phyloP scores from a whole-genome alignment of 2,329 filamentous ascomycete species.

The Colletotrichum destructivum region DNA sequence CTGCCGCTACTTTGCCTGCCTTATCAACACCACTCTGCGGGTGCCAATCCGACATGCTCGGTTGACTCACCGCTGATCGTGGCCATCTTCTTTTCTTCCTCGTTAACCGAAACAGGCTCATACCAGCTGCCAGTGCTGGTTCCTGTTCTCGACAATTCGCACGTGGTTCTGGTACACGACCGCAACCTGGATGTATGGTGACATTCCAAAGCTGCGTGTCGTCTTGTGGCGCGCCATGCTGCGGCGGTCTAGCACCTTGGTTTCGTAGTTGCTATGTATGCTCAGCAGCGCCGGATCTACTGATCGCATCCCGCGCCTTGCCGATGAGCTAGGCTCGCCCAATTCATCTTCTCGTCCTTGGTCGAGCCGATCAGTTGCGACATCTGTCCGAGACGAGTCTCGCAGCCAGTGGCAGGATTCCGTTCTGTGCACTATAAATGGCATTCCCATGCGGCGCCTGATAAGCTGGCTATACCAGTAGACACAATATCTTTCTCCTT shows the following conservation, averaged over 20 bases:
- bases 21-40: constrained; percentile 3
- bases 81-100: constrained; percentile 14
- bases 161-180: neutral
- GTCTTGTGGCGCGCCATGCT: neutral
- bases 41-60: neutral
- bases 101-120: neutral
- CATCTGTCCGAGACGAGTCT: neutral
- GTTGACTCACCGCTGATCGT: constrained; percentile 31
- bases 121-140: neutral
- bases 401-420: neutral
- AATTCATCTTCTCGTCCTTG: neutral
- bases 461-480: neutral
- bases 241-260: neutral
- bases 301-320: neutral
- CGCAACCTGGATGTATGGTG: neutral
- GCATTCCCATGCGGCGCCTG: neutral
- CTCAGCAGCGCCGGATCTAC: neutral
- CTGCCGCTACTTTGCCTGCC: constrained; percentile 1
- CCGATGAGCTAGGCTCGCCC: neutral
- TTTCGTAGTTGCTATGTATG: neutral
- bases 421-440: neutral
- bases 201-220: neutral
- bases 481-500: neutral
- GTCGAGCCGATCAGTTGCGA: neutral
- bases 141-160: neutral